phyloP scores from a whole-genome alignment of 345 rosid species.

The Hypericum androsaemum region DNA sequence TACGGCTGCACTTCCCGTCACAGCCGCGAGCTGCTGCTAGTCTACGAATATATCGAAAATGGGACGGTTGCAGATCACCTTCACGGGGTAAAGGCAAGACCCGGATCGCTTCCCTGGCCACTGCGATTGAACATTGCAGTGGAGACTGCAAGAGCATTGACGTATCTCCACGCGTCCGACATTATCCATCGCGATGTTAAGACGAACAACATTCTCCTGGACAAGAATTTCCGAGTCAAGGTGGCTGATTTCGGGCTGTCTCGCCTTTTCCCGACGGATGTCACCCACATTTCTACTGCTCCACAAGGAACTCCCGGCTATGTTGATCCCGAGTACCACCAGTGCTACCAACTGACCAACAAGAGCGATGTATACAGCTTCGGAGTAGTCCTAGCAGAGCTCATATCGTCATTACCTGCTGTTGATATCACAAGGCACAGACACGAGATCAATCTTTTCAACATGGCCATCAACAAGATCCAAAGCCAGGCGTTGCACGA shows the following conservation, averaged over 20 bases:
- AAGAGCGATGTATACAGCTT: slow-evolving; percentile 2
- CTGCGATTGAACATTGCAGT: not conserved
- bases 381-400: slow-evolving; percentile 1
- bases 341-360: slow-evolving; percentile 2
- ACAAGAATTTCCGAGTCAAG: not conserved
- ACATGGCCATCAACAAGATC: slow-evolving; percentile 5
- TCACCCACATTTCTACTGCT: slow-evolving; percentile 1
- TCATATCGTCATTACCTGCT: not conserved
- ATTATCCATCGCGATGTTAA: not conserved
- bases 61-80: slow-evolving; percentile 2
- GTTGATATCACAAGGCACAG: slow-evolving; percentile 2
- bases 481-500: not conserved
- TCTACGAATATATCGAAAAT: not conserved
- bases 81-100: not conserved
- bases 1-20: slow-evolving; percentile 3
- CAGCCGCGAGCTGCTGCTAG: slow-evolving; percentile 2
- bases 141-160: not conserved
- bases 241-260: slow-evolving; percentile 3
- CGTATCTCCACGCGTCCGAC: slow-evolving; percentile 1
- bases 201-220: not conserved
- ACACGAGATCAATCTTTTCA: not conserved
- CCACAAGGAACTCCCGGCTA: slow-evolving; percentile 1
- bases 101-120: slow-evolving; percentile 1
- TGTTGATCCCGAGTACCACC: slow-evolving; percentile 3
- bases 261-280: not conserved